A percentile compares a stretch with the other conserved stretches of the same genome.
phyloP scores from a whole-genome alignment of 108 stramenopile species.

The Fragilariopsis cylindrus region DNA sequence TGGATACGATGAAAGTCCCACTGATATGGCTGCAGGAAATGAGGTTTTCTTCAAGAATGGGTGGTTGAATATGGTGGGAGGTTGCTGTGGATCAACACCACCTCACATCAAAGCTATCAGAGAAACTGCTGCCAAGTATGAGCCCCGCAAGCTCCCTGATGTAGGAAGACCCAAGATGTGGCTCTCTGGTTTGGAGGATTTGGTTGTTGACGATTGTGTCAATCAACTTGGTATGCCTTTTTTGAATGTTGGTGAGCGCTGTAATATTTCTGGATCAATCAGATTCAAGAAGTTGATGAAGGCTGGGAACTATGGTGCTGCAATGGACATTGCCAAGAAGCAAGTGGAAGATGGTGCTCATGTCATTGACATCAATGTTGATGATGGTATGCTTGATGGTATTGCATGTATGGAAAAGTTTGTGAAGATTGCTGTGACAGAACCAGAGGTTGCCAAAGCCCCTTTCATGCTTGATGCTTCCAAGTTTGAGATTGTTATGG shows the following conservation, averaged over 20 bases:
- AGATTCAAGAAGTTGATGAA: constrained; percentile 95
- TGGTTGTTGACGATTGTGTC: constrained; percentile 62
- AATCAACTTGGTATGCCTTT: constrained; percentile 74
- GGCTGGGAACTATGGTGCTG: constrained; percentile 86
- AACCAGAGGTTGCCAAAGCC: constrained; percentile 91
- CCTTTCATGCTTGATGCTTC: constrained; percentile 97
- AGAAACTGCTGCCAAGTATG: constrained; percentile 50
- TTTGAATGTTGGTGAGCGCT: constrained; percentile 91
- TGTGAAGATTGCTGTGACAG: constrained; percentile 95
- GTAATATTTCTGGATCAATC: constrained; percentile 92
- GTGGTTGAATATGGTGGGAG: constrained; percentile 86
- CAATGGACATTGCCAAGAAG: constrained; percentile 96
- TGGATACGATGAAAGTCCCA: constrained; percentile 84
- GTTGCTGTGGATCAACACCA: constrained; percentile 90
- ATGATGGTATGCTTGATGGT: constrained; percentile 96
- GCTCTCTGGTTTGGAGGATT: constrained; percentile 80
- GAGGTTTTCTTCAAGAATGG: constrained; percentile 65
- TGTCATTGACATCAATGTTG: constrained; percentile 97
- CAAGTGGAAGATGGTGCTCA: constrained; percentile 97
- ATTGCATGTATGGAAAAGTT: constrained; percentile 96
- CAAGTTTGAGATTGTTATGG: constrained; percentile 95
- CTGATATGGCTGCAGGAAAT: constrained; percentile 77
- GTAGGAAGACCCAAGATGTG: constrained; percentile 62
- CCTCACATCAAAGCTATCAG: constrained; percentile 83
- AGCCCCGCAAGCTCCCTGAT: constrained; percentile 42